phyloP scores from a whole-genome alignment of 2,329 filamentous ascomycete genomes.

The Endoconidiophora laricicola region DNA sequence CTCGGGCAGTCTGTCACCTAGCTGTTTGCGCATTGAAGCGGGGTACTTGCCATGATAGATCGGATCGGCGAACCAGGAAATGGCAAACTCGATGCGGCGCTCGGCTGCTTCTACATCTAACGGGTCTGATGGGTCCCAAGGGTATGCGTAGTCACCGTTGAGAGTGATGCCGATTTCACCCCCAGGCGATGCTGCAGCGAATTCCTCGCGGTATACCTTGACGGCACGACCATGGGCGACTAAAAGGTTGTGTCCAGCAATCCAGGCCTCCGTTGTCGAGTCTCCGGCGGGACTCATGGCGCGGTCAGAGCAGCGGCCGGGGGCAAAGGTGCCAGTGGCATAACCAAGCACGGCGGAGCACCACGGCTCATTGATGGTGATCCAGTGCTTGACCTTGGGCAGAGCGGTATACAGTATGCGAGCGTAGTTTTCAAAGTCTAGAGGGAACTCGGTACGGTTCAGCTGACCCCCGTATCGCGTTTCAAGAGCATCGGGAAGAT shows the following conservation, averaged over 20 bases:
- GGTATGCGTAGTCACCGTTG: constrained; percentile 70
- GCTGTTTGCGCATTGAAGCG: constrained; percentile 65
- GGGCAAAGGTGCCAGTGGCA: constrained; percentile 60
- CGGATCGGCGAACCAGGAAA: constrained; percentile 77
- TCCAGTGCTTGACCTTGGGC: constrained; percentile 70
- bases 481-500: constrained; percentile 62
- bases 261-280: constrained; percentile 63
- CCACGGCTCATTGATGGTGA: constrained; percentile 84
- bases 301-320: constrained; percentile 65
- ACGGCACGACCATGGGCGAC: constrained; percentile 67
- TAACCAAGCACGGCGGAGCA: constrained; percentile 71
- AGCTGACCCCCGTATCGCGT: constrained; percentile 68
- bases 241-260: constrained; percentile 64
- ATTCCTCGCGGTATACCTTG: constrained; percentile 68
- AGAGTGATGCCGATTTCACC: constrained; percentile 78
- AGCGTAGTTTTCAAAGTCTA: constrained; percentile 67
- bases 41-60: constrained; percentile 77
- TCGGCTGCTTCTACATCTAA: constrained; percentile 58
- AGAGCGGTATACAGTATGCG: constrained; percentile 59
- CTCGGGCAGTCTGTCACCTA: constrained; percentile 57
- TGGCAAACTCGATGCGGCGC: constrained; percentile 74
- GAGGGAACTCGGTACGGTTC: constrained; percentile 66
- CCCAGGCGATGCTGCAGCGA: constrained; percentile 46
- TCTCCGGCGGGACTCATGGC: constrained; percentile 55
- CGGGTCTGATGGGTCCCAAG: constrained; percentile 65